Conservation (phyloP, 352 stramenopile genomes). For the Phytophthora tentaculata region DNA sequence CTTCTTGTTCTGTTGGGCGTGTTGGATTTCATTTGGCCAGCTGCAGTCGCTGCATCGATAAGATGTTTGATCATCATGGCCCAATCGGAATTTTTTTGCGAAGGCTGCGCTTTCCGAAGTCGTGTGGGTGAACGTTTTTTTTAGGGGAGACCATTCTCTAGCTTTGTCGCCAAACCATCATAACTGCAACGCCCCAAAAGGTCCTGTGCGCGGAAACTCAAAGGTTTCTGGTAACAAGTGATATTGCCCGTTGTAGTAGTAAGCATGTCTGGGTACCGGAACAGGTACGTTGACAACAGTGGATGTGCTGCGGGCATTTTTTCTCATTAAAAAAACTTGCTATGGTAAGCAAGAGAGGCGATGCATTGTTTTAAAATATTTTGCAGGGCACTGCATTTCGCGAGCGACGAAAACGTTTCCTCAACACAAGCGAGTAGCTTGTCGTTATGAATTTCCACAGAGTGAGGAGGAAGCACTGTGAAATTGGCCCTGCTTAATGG, state of each 20-base stretch:
- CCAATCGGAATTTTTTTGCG: conserved; percentile 11
- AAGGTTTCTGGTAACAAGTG: conserved; percentile 16
- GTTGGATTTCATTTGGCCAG: background rate
- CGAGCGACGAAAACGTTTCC: background rate
- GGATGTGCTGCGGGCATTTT: background rate
- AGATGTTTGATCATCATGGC: conserved; percentile 10
- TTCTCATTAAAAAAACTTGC: background rate
- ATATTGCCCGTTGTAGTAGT: conserved; percentile 21
- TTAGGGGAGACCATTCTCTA: conserved; percentile 12
- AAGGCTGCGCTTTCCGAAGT: conserved; percentile 8
- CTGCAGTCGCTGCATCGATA: background rate
- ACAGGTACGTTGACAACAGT: conserved; percentile 13
- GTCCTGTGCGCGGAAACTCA: conserved; percentile 12
- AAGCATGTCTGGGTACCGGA: background rate
- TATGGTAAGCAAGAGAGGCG: conserved; percentile 1
- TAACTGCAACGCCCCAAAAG: conserved; percentile 17
- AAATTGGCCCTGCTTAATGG: background rate
- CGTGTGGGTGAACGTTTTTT: conserved; percentile 3
- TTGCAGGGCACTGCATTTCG: background rate
- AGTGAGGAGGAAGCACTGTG: background rate
- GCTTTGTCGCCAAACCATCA: conserved; percentile 19
- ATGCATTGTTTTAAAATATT: conserved; percentile 9
- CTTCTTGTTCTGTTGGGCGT: background rate
- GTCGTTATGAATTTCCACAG: background rate
- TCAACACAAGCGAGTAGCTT: background rate